These are phyloP conservation scores for Juglanconis sp. DNA, from an alignment of 2,329 filamentous ascomycete genomes.

Conservation along the genomic window DNA sequence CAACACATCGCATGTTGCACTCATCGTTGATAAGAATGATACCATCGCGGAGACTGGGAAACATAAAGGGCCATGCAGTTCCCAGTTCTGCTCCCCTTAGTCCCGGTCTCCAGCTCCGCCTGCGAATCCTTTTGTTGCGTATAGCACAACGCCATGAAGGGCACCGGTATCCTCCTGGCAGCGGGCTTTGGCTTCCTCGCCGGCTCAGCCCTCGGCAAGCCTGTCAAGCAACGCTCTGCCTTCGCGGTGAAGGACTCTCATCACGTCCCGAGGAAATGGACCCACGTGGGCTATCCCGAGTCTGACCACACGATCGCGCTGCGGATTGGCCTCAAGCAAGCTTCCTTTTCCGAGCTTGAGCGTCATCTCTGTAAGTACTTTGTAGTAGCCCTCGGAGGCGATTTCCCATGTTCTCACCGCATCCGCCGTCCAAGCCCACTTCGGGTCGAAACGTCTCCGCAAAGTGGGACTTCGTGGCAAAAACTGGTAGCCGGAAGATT, in stretches of 20 bases:
- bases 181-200: conserved; percentile 4
- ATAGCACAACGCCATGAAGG: conserved; percentile 6
- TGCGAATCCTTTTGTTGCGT: neutral
- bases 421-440: too few relatives aligned
- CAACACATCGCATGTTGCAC: neutral
- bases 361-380: conserved; percentile 39
- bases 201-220: conserved; percentile 7
- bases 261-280: conserved; percentile 49
- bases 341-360: conserved; percentile 52
- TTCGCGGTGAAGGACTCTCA: conserved; percentile 52
- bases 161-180: conserved; percentile 7
- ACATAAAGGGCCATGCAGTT: neutral
- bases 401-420: too few relatives aligned
- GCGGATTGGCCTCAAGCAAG: conserved; percentile 57
- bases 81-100: neutral
- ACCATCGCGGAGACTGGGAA: neutral
- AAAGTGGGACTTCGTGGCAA: too few relatives aligned
- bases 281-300: conserved; percentile 42
- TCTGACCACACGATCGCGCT: conserved; percentile 48
- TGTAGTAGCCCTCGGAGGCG: too few relatives aligned
- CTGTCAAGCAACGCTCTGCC: conserved; percentile 13
- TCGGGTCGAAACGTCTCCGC: too few relatives aligned
- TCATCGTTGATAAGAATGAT: neutral
- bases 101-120: neutral
- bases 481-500: neutral